phyloP scores from a whole-genome alignment of 1,284 basidiomycete genomes.

The Uromyces viciae-fabae region DNA sequence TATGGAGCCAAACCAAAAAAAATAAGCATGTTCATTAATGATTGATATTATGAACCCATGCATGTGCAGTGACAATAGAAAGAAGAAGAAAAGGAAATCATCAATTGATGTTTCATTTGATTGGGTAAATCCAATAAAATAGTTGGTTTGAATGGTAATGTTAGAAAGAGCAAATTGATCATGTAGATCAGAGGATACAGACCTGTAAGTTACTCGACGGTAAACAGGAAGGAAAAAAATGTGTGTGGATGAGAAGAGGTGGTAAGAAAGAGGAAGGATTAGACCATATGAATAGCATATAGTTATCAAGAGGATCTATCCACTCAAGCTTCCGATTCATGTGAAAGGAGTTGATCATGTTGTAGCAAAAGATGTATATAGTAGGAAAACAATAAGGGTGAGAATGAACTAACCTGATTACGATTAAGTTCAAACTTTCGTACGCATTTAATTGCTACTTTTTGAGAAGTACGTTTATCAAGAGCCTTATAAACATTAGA shows the following conservation, averaged over 20 bases:
- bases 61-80: too few relatives aligned
- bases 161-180: too few relatives aligned
- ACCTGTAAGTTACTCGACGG: background rate
- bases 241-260: background rate
- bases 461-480: conserved; percentile 70
- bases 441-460: conserved; percentile 79
- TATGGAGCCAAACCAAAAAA: background rate
- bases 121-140: too few relatives aligned
- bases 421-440: conserved; percentile 93
- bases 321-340: background rate
- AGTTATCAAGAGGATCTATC: too few relatives aligned
- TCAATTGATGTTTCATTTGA: conserved; percentile 18
- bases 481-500: conserved; percentile 95
- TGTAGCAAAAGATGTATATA: background rate
- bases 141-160: too few relatives aligned
- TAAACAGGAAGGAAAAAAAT: background rate
- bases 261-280: too few relatives aligned
- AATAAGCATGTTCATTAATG: too few relatives aligned
- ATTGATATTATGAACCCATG: too few relatives aligned
- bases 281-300: too few relatives aligned
- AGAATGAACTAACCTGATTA: conserved; percentile 72
- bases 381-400: background rate
- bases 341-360: background rate
- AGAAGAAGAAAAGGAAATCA: background rate
- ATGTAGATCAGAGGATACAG: too few relatives aligned